phyloP scores from a whole-genome alignment of 2,329 filamentous ascomycete genomes.

The Talaromyces pinophilus region DNA sequence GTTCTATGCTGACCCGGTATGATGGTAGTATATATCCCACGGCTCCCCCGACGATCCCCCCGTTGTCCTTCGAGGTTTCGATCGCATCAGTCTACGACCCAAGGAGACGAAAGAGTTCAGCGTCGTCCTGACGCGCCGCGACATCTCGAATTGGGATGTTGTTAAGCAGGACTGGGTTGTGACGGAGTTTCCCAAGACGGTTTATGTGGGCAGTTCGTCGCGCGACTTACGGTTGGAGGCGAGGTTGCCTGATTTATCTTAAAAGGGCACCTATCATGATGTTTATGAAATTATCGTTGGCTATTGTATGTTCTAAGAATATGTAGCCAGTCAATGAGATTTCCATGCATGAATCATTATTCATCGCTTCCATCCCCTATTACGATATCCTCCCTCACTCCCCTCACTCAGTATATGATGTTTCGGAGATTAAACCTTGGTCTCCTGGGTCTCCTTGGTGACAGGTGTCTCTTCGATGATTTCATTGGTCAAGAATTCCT shows the following conservation, averaged over 20 bases:
- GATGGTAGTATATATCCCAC: slow-evolving; percentile 66
- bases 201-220: slow-evolving; percentile 62
- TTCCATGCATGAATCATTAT: not conserved
- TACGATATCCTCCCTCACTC: not conserved
- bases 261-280: not conserved
- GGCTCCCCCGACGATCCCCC: slow-evolving; percentile 72
- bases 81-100: slow-evolving; percentile 69
- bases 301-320: not conserved
- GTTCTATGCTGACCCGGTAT: too few relatives aligned
- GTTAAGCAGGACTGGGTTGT: slow-evolving; percentile 78
- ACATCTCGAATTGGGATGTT: slow-evolving; percentile 84
- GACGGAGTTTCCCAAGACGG: slow-evolving; percentile 56
- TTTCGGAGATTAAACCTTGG: not conserved
- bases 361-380: not conserved
- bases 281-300: not conserved
- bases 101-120: slow-evolving; percentile 67
- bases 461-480: not conserved
- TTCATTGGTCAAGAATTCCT: slow-evolving; percentile 45
- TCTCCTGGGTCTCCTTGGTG: not conserved
- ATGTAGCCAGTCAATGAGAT: not conserved
- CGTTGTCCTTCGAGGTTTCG: slow-evolving; percentile 74
- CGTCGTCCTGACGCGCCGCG: slow-evolving; percentile 71
- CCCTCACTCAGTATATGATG: too few relatives aligned
- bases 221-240: slow-evolving; percentile 56
- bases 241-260: slow-evolving; percentile 27